phyloP scores from a whole-genome alignment of 352 stramenopile genomes.

The Phytophthora agathidicida region DNA sequence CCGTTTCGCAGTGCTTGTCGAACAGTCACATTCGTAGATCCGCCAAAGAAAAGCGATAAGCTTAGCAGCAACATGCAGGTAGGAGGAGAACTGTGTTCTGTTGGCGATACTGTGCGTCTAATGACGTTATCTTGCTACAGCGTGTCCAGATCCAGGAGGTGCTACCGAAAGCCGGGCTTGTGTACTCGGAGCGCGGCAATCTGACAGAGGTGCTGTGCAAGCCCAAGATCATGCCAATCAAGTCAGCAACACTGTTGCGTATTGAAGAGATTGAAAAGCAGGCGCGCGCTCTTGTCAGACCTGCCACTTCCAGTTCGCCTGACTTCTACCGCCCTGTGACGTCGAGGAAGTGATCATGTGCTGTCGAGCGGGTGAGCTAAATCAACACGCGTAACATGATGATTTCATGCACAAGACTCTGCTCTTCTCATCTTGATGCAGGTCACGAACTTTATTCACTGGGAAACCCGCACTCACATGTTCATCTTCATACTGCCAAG shows the following conservation, averaged over 20 bases:
- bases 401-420: no score
- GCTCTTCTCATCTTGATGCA: no score
- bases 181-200: constrained; percentile 90
- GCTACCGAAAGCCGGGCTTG: constrained; percentile 85
- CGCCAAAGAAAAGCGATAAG: no score
- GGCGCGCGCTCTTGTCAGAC: constrained; percentile 46
- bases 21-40: constrained; percentile 17
- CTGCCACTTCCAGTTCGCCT: constrained; percentile 17
- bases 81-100: background rate
- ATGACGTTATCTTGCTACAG: constrained; percentile 28
- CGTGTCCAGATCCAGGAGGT: constrained; percentile 85
- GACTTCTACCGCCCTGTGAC: constrained; percentile 26
- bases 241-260: constrained; percentile 81
- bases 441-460: constrained; percentile 17
- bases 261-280: constrained; percentile 90
- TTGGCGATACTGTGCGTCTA: background rate
- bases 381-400: background rate
- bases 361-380: no score
- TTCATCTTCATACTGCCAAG: background rate
- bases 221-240: constrained; percentile 91
- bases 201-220: constrained; percentile 89
- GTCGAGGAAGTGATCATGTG: constrained; percentile 19
- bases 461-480: background rate
- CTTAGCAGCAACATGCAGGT: constrained; percentile 32
- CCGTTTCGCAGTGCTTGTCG: background rate